phyloP scores from a whole-genome alignment of 805 yeast genomes.

The Metschnikowia borealis region DNA sequence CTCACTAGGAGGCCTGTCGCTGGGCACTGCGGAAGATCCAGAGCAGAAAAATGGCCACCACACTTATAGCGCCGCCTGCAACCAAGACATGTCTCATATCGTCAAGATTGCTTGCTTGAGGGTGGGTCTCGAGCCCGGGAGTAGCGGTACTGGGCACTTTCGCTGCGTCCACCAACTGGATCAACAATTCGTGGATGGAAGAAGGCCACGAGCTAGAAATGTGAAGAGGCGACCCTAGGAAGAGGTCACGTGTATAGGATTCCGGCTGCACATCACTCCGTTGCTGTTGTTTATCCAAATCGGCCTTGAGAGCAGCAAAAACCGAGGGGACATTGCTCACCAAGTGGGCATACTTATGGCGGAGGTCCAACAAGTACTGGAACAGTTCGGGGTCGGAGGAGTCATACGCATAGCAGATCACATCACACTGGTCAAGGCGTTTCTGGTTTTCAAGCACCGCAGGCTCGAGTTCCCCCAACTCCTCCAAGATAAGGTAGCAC shows the following conservation, averaged over 20 bases:
- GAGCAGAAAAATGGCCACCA: constrained; percentile 57
- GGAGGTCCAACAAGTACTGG: constrained; percentile 70
- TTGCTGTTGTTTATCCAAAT: constrained; percentile 92
- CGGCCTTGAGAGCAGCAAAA: constrained; percentile 92
- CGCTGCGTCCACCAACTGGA: constrained; percentile 86
- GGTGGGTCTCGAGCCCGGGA: constrained; percentile 60
- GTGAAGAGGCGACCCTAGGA: constrained; percentile 79
- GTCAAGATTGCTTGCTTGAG: constrained; percentile 52
- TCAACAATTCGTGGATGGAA: constrained; percentile 77
- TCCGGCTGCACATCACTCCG: constrained; percentile 85
- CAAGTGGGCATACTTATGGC: constrained; percentile 53
- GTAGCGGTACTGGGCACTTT: constrained; percentile 73
- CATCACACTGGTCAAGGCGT: constrained; percentile 83
- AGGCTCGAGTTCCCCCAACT: constrained; percentile 80
- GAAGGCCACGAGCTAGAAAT: constrained; percentile 88
- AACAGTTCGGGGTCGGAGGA: constrained; percentile 96
- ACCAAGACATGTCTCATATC: constrained; percentile 51
- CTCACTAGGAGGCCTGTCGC: neutral
- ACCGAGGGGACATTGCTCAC: constrained; percentile 71
- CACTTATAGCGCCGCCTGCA: constrained; percentile 67
- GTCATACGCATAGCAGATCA: constrained; percentile 84
- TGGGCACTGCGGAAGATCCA: constrained; percentile 52
- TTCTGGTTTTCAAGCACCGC: constrained; percentile 70
- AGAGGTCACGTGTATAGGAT: constrained; percentile 63
- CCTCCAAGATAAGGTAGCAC: constrained; percentile 86